A percentile compares a stretch with the other conserved stretches of the same genome.
Evolutionary conservation across 345 rosid genomes (phyloP).

Genomic region (Eucalyptus tenuipes): DNA sequence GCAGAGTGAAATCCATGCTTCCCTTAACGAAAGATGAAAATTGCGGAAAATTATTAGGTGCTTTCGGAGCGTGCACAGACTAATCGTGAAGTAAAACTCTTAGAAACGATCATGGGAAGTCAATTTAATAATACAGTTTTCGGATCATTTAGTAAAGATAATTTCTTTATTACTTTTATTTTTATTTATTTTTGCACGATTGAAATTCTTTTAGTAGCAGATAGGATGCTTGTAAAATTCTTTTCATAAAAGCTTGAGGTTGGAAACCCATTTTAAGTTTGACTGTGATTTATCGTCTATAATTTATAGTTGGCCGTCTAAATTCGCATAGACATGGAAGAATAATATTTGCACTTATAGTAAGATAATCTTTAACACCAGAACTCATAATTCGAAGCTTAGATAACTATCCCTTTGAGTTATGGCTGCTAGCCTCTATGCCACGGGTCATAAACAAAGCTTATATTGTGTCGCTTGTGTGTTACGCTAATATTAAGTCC

Average conservation of each 20-base stretch:
- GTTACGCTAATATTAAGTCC: not conserved
- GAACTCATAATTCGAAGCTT: not conserved
- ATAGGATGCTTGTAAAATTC: not conserved
- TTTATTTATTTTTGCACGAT: not conserved
- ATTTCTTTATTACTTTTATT: not conserved
- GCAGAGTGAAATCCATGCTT: not conserved
- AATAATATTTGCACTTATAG: not conserved
- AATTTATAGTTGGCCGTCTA: not conserved
- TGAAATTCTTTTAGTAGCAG: not conserved
- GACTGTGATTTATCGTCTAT: not conserved
- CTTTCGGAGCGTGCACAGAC: rapidly evolving
- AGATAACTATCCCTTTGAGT: not conserved
- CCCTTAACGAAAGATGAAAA: not conserved
- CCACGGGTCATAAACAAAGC: not conserved
- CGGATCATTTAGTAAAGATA: not conserved
- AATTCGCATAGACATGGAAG: not conserved
- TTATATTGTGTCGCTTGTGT: not conserved
- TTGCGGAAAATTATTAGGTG: too few species aligned
- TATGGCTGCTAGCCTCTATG: not conserved
- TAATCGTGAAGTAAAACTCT: too few species aligned
- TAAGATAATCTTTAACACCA: not conserved
- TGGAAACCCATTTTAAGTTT: not conserved
- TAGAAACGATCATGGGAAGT: not conserved
- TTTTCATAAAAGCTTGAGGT: not conserved
- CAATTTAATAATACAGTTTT: too few species aligned